Percentiles rank a stretch among this genome's conserved stretches.
Conservation (phyloP, 2,329 filamentous ascomycete species). For the Colletotrichum cereale region DNA sequence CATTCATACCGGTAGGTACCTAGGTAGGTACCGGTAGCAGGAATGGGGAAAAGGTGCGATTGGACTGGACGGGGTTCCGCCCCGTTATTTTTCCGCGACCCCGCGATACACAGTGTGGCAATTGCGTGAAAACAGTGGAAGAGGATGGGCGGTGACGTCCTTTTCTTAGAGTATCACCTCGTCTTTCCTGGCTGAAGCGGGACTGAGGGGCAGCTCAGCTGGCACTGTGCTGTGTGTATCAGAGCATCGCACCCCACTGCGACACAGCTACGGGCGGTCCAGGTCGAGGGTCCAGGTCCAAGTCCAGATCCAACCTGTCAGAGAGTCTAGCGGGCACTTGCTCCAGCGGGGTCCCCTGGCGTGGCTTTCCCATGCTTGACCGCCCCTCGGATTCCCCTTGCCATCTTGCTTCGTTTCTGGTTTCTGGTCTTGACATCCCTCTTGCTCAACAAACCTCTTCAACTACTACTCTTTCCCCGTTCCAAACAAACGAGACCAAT, state of each 20-base stretch:
- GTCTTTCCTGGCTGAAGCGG: background rate
- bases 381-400: slow-evolving; percentile 34
- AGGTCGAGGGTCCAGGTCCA: no score
- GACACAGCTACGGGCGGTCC: slow-evolving; percentile 24
- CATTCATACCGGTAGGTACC: slow-evolving; percentile 20
- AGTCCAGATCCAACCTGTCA: slow-evolving; percentile 13
- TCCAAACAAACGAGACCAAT: slow-evolving; percentile 14
- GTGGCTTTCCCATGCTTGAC: slow-evolving; percentile 37
- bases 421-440: slow-evolving; percentile 20
- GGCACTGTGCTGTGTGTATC: slow-evolving; percentile 31
- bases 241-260: background rate
- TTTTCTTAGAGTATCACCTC: rapidly evolving
- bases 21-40: background rate
- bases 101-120: slow-evolving; percentile 11
- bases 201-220: slow-evolving; percentile 32
- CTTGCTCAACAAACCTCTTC: background rate
- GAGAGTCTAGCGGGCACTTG: slow-evolving; percentile 18
- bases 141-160: rapidly evolving
- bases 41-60: slow-evolving; percentile 19
- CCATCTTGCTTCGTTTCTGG: background rate
- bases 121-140: background rate
- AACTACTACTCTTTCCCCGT: background rate
- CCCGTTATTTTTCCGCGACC: slow-evolving; percentile 36
- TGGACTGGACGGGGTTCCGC: slow-evolving; percentile 32
- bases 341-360: slow-evolving; percentile 22